phyloP scores from a whole-genome alignment of 768 basidiomycete genomes.

The Auricularia cornea region DNA sequence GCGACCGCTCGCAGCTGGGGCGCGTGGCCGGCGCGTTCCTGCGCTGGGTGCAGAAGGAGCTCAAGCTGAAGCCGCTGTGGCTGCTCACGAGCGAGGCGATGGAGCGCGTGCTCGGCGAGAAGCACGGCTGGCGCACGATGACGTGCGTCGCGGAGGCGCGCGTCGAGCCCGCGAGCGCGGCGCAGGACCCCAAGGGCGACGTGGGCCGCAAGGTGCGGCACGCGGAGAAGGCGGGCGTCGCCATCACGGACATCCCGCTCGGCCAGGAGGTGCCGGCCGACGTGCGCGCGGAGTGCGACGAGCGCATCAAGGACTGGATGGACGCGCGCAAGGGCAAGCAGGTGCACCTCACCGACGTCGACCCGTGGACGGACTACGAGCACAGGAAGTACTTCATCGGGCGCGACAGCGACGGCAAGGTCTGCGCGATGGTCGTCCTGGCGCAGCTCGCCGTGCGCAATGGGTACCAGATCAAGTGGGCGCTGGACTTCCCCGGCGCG shows the following conservation, averaged over 20 bases:
- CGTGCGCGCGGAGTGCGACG: constrained; percentile 39
- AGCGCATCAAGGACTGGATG: constrained; percentile 51
- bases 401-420: constrained; percentile 29
- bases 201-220: constrained; percentile 53
- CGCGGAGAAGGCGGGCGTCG: constrained; percentile 47
- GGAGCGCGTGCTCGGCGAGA: constrained; percentile 41
- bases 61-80: constrained; percentile 46
- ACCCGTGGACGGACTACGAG: constrained; percentile 47
- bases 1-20: constrained; percentile 28
- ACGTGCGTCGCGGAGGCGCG: constrained; percentile 57
- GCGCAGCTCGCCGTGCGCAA: constrained; percentile 31
- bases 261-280: constrained; percentile 32
- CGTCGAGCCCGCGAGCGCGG: constrained; percentile 33
- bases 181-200: constrained; percentile 40
- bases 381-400: constrained; percentile 55
- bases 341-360: constrained; percentile 38
- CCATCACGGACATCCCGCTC: constrained; percentile 35
- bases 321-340: constrained; percentile 45
- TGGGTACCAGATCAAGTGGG: constrained; percentile 40
- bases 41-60: constrained; percentile 29
- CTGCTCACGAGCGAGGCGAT: constrained; percentile 46
- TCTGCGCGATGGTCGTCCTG: constrained; percentile 32
- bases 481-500: constrained; percentile 35
- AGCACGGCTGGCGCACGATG: constrained; percentile 48
- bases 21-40: constrained; percentile 43